Base-by-base conservation (phyloP, 257 asterid species). In the Scutellaria minor region DNA sequence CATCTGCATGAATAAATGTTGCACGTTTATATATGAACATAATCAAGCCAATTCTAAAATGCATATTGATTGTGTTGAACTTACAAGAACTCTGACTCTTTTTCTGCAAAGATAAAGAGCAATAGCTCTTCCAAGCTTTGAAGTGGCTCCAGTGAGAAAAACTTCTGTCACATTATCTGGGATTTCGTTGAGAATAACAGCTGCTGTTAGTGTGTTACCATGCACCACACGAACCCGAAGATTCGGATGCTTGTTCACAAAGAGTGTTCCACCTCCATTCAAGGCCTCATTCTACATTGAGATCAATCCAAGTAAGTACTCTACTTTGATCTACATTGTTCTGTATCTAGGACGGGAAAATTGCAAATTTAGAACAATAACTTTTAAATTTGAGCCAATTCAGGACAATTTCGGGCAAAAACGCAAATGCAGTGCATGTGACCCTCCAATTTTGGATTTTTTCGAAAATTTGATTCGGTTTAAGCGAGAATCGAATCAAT, bases 41-140 rank as follows among this genome's bases (percentile, higher is more conserved):
- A 31, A 31, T 31, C 37, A 31, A 31, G 37, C 37, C 5, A 11
- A 46, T 9, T 46, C 52, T 46, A 9, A 10, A 2, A 4, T 50
- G 55, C 1, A 50, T 4, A n/a, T 12, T 8, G 10, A 0, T 5
- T 6, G 15, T 5, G 0, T 6, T 53, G 14, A 5, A 55, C 66
- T 52, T 65, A 94, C 99, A 83, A 94, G 68, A 54, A 94, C 99
- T 62, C 88, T 77, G 44, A 91, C 91, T 50, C 68, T 79, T 74
- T 80, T 88, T 52, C 82, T 80, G 82, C 95, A 88, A 7, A 94
- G 95, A 75, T 89, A 89, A 45, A 94, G 95, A 48, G 99, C 98
- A 74, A 94, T 90, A 3, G 97, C 99, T 72, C 97, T 79, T 15
- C 99, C 99, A n/a, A 94, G 96, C 76, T 94, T 94, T 1, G 99